Conservation (phyloP, 805 yeast species). For the Ogataea ganodermae region DNA sequence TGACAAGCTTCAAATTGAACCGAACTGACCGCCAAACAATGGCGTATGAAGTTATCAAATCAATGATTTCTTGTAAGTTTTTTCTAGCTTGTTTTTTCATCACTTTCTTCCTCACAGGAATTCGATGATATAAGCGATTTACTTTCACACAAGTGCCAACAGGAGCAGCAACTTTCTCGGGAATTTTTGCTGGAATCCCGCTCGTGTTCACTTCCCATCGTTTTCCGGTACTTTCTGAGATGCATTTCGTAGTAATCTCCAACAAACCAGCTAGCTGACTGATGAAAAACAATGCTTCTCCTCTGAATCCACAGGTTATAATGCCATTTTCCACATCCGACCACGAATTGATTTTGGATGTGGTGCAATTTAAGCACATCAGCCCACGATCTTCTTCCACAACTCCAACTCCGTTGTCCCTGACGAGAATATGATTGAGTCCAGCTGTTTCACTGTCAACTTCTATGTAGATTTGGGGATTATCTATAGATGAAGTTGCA, state of each 20-base stretch:
- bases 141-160: conserved; percentile 41
- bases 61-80: conserved; percentile 27
- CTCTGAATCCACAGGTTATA: conserved; percentile 48
- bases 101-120: conserved; percentile 38
- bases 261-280: conserved; percentile 34
- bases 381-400: conserved; percentile 29
- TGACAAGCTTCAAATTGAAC: conserved; percentile 32
- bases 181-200: conserved; percentile 29
- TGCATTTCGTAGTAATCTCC: conserved; percentile 35
- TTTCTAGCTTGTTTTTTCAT: conserved; percentile 29
- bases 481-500: conserved; percentile 23
- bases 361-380: conserved; percentile 42
- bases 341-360: conserved; percentile 41
- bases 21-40: conserved; percentile 33
- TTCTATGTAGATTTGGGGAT: conserved; percentile 37
- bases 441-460: conserved; percentile 43
- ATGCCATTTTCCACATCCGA: conserved; percentile 35
- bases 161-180: conserved; percentile 30
- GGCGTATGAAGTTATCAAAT: conserved; percentile 35
- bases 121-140: conserved; percentile 33
- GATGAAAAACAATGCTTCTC: conserved; percentile 48
- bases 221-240: conserved; percentile 35
- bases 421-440: conserved; percentile 30
- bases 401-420: conserved; percentile 46
- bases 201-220: conserved; percentile 37